Percentiles rank a stretch among this genome's conserved stretches.
phyloP scores from a whole-genome alignment of 2,329 filamentous ascomycete species.

The Neofusicoccum sp. region DNA sequence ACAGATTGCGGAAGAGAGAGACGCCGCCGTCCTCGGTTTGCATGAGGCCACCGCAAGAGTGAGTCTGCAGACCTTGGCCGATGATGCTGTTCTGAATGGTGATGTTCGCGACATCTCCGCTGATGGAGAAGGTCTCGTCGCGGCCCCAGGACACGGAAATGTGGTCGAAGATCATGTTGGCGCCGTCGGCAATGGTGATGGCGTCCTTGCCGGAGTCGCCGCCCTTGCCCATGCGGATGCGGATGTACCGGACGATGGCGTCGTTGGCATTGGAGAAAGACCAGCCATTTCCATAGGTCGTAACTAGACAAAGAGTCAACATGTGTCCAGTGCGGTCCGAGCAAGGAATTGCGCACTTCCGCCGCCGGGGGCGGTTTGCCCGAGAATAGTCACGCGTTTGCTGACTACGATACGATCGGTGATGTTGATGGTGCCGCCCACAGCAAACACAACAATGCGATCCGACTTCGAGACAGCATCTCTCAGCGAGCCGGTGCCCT shows the following conservation, averaged over 20 bases:
- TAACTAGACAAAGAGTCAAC: constrained; percentile 36
- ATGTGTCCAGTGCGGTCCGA: neutral
- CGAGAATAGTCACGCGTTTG: constrained; percentile 50
- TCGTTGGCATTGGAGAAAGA: constrained; percentile 54
- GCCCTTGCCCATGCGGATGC: constrained; percentile 54
- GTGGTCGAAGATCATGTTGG: constrained; percentile 58
- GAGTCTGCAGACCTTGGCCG: constrained; percentile 53
- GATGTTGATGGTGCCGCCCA: constrained; percentile 53
- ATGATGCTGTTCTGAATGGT: constrained; percentile 56
- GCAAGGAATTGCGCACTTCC: constrained; percentile 27
- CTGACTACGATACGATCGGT: constrained; percentile 47
- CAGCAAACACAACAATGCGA: constrained; percentile 51
- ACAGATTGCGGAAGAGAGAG: constrained; percentile 55
- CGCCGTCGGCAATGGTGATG: constrained; percentile 53
- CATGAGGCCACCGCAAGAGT: constrained; percentile 54
- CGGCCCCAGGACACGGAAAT: constrained; percentile 55
- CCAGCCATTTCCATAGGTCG: constrained; percentile 55
- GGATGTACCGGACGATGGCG: constrained; percentile 55
- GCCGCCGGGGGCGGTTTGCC: constrained; percentile 51
- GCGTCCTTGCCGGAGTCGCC: constrained; percentile 55
- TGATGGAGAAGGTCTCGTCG: constrained; percentile 56
- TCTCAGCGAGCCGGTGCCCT: constrained; percentile 50
- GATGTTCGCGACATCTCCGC: constrained; percentile 46
- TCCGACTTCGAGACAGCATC: constrained; percentile 50
- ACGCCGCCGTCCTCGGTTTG: constrained; percentile 49